Base-by-base conservation (phyloP, 495 filamentous ascomycete species). In the Sporormia fimetaria region DNA sequence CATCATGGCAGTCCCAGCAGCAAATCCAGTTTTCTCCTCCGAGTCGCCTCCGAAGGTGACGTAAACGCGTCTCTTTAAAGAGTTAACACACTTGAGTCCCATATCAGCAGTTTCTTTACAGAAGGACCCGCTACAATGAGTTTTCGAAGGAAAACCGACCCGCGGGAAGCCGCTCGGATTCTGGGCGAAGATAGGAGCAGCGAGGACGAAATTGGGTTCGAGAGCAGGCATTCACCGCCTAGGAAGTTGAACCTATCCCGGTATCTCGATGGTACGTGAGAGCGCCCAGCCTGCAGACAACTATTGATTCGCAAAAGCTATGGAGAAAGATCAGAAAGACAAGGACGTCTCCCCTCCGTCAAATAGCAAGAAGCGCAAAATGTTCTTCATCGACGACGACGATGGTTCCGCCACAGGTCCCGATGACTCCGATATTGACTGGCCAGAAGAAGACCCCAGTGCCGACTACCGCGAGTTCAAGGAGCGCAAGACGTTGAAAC, bases 381-480 rank as follows among this genome's bases (percentile, higher is more conserved):
- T n/a, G n/a, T n/a, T n/a, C n/a, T n/a, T n/a, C n/a, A n/a, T n/a
- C n/a, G n/a, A n/a, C n/a, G n/a, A n/a, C n/a, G n/a, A n/a, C n/a
- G n/a, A n/a, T n/a, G n/a, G n/a, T n/a, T n/a, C n/a, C n/a, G n/a
- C n/a, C n/a, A n/a, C n/a, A n/a, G 31, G 31, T 9, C 16, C 31
- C 7, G 20, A 30, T 21, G 38, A 26, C 10, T 43, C 45, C 1
- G 39, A 39, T 7, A 29, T 21, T n/a, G 40, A 42, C 37, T 49
- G 52, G 15, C 50, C 49, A 14, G 65, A 70, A 23, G 63, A 67
- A 33, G 63, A 67, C 25, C 57, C 54, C 35, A 65, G 70, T 43
- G 66, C 66, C 8, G 68, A 66, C 6, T 81, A 79, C 55, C 46
- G 70, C 26, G 60, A 63, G 26, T 79, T 77, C 59, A 77, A 77